Evolutionary conservation across 2,329 filamentous ascomycete genomes (phyloP), one percentile per base, ranked within the genome.

Genomic region (Karstenula rhodostoma): DNA sequence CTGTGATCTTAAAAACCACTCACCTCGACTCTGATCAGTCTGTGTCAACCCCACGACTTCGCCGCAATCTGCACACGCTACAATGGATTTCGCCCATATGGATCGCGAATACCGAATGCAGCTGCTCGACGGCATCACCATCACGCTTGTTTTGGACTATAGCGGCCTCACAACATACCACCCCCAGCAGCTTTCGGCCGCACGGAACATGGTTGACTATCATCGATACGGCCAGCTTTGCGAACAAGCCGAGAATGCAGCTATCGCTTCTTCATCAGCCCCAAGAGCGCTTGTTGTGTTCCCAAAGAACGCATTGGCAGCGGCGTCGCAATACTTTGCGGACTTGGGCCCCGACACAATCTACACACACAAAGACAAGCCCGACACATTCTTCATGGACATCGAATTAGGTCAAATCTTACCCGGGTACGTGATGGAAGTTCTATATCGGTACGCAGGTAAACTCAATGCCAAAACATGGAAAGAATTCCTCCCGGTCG

Each of bases 401-500:
- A 15, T 64, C 22, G 19, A 56, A 13, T 10, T 60, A 9, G 51
- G 43, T 17, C 46, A 37, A 0, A 43, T 64, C 12, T 37, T 64
- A n/a, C 60, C 62, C 4, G 44, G 60, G 4, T 56, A 58, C 23
- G 37, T 32, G 7, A 64, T 60, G 60, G 55, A 58, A 29, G 55
- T 64, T 15, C 32, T 62, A 9, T 51, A 62, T 17, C 62, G 62
- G 60, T 57, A 58, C 23, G 44, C 43, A 4, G 22, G 37, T 7
- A 48, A 55, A 6, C 43, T 60, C 17, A 27, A 42, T 9, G 56
- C 51, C 22, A 60, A 51, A 10, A 7, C 9, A 1, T 58, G 54
- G 51, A 40, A 22, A 13, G 48, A 52, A 23, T 62, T 62, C 35
- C 8, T 62, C 15, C 54, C 57, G 5, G 23, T 23, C 2, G 33